Evolutionary conservation across 768 basidiomycete species (phyloP), one percentile per base, ranked within the genome.

Genomic region (Leccinum uliginosum): DNA sequence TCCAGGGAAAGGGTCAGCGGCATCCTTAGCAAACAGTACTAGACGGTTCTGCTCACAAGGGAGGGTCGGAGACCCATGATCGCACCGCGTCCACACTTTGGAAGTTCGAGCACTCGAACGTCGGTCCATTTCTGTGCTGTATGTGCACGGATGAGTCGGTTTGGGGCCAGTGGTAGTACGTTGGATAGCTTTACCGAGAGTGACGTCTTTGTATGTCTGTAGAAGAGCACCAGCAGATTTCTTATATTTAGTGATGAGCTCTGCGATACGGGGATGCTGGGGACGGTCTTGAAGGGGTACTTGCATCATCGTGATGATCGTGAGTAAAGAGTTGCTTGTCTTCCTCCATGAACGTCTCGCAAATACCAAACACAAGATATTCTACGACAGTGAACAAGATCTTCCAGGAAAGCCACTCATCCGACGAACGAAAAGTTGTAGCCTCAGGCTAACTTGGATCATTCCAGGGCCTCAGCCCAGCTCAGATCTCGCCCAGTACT

Each of bases 181-280:
- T 43, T 17, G 35, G 49, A 9, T 35, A 26, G 32, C 8, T 72
- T 52, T 51, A 87, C 89, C 81, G 21, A 83, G 80, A 6, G 80
- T 68, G 29, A 91, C 70, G 57, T 92, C 89, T 66, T 91, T 91
- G 73, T 86, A 90, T 1, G 84, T 78, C 68, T 91, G 89, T 66
- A 90, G 88, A 9, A 91, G 70, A 23, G 80, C 75, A 12, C 84
- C 79, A 3, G 84, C 83, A 15, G 78, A 71, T 24, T 69, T 75
- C 34, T 89, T 88, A 63, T 91, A 91, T 67, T 84, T 87, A 11
- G 63, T 58, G 24, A 86, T 59, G 40, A 83, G 64, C 4, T 72
- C 69, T 10, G 80, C 71, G 26, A 89, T 75, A 4, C 65, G 73
- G 45, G 73, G 62, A 60, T 81, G 78, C 85, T 84, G 56, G 23